These are phyloP conservation scores for Ophioceras dolichostomum DNA, from an alignment of 2,329 filamentous ascomycete genomes.

Conservation along the genomic window DNA sequence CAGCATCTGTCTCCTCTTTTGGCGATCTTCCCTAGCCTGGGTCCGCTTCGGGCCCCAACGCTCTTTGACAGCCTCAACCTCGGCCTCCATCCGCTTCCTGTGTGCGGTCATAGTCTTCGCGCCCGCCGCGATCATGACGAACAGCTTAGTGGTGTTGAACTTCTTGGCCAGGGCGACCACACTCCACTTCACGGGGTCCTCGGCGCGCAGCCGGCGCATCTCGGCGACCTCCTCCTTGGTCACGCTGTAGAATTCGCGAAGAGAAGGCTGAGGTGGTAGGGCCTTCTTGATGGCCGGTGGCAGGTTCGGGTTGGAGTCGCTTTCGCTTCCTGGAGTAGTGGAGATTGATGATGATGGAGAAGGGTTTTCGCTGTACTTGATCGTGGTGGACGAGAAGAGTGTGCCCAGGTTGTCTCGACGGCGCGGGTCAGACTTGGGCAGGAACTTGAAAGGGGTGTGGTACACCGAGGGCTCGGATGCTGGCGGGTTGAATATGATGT, in stretches of 20 bases:
- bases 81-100: slow-evolving; percentile 27
- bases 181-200: slow-evolving; percentile 43
- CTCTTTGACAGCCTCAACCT: slow-evolving; percentile 34
- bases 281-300: slow-evolving; percentile 15
- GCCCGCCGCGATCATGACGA: slow-evolving; percentile 45
- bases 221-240: slow-evolving; percentile 42
- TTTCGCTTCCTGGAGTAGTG: no score
- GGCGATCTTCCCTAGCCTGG: slow-evolving; percentile 41
- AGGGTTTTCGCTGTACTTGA: slow-evolving; percentile 5
- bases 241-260: slow-evolving; percentile 34
- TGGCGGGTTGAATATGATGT: slow-evolving; percentile 37
- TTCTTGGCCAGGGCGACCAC: slow-evolving; percentile 37
- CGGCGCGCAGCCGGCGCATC: slow-evolving; percentile 41
- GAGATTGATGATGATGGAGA: no score
- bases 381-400: slow-evolving; percentile 21
- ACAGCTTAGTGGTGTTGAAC: slow-evolving; percentile 42
- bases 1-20: slow-evolving; percentile 39
- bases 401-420: slow-evolving; percentile 33
- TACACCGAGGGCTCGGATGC: slow-evolving; percentile 36
- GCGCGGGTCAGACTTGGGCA: slow-evolving; percentile 43
- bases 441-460: slow-evolving; percentile 56
- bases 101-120: slow-evolving; percentile 24
- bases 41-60: slow-evolving; percentile 44
- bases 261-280: no score
- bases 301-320: slow-evolving; percentile 11